Evolutionary conservation across 225 moss, liverwort and hornwort species (phyloP).

Genomic region (Rhytidiadelphus loreus): DNA sequence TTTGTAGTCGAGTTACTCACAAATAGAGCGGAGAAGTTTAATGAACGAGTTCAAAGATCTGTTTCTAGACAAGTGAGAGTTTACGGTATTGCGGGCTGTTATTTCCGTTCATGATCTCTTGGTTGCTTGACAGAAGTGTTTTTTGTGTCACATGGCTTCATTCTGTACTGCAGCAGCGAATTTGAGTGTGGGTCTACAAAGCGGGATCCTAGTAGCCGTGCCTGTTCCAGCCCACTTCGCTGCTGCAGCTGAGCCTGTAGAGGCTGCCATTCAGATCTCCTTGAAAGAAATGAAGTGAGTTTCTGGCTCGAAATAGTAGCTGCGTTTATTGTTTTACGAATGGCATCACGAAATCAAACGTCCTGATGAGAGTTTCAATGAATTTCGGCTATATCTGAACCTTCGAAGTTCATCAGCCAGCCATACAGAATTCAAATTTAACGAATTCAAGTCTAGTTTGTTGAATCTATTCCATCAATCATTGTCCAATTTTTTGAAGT

Average conservation of each 20-base stretch:
- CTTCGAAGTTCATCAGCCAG: not conserved
- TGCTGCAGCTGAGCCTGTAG: slow-evolving; percentile 65
- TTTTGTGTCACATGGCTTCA: not conserved
- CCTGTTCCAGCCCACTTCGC: slow-evolving; percentile 65
- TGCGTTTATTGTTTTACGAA: not conserved
- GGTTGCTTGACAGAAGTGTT: not conserved
- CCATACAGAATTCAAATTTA: not conserved
- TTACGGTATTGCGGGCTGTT: not conserved
- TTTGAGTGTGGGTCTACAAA: slow-evolving; percentile 57
- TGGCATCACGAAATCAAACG: not conserved
- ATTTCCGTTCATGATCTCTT: not conserved
- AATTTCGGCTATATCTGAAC: not conserved
- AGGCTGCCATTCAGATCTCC: slow-evolving; percentile 60
- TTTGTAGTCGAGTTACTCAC: not conserved
- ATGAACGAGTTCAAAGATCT: not conserved
- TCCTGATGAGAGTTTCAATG: not conserved
- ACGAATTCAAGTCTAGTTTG: not conserved
- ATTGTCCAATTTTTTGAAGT: not conserved
- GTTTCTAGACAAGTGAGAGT: not conserved
- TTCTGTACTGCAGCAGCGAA: slow-evolving; percentile 38
- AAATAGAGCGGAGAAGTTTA: not conserved
- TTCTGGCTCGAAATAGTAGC: not conserved
- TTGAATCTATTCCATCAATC: not conserved
- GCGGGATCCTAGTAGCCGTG: slow-evolving; percentile 80
- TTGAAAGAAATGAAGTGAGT: slow-evolving; percentile 63